Base-by-base conservation (phyloP, 306 rosid species). In the Aeschynomene evenia region DNA sequence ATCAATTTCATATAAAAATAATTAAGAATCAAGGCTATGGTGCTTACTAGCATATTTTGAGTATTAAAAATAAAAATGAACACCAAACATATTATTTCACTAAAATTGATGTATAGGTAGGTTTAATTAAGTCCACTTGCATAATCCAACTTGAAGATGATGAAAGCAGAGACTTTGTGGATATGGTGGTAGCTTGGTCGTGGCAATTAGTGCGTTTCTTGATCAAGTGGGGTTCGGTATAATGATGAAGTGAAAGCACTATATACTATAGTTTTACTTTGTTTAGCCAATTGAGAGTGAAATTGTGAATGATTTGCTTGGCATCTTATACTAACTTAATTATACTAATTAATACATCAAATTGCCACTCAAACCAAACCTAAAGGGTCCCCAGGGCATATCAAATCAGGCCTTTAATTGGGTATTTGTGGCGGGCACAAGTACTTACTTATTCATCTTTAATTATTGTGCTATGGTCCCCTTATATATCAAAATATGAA, bases 401-500 rank as follows among this genome's bases (percentile, higher is more conserved):
- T 78, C 86, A 73, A 82, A 64, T 82, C 83, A 58, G 2, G 26
- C 46, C n/a, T 76, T 63, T 51, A 40, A 71, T 51, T 54, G 58
- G 60, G 20, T 66, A 51, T 58, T 64, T 43, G 49, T 68, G 43
- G 67, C 9, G 34, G 48, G 31, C 54, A 45, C 28, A 56, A 77
- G 62, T 72, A 66, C 78, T 10, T 57, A 48, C 36, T 70, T 21
- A 70, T 40, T 29, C 63, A n/a, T 18, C 43, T 73, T 66, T 63
- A 53, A 69, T 34, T 57, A 56, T 67, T 52, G 36, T 52, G 39
- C 14, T 9, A 59, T 53, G 77, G 66, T 63, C 79, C 72, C 70
- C 70, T 16, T 6, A n/a, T 70, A n/a, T n/a, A n/a, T n/a, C n/a
- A n/a, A n/a, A n/a, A n/a, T n/a, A n/a, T n/a, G n/a, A n/a, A n/a